A percentile compares a stretch with the other conserved stretches of the same genome.
These are phyloP conservation scores for Ophiostoma triangulosporum DNA, from an alignment of 2,329 filamentous ascomycete species.

Conservation along the genomic window DNA sequence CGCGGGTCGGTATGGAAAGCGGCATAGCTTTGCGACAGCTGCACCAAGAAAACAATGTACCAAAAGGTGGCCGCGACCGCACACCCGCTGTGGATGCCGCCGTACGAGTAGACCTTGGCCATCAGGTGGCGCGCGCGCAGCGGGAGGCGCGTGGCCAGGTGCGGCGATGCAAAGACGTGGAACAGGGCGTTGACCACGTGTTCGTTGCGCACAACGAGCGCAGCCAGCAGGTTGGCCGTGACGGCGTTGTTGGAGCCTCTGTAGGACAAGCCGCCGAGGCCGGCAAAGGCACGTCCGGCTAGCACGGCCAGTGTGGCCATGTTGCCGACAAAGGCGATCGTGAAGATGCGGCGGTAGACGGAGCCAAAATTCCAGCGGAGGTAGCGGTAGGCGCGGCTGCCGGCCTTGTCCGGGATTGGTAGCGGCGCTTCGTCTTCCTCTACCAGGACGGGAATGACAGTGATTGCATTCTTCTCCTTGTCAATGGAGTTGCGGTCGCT, in stretches of 20 bases:
- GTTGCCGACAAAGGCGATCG: constrained; percentile 26
- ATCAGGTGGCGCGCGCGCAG: constrained; percentile 30
- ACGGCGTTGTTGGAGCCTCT: constrained; percentile 16
- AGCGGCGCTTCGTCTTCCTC: not conserved
- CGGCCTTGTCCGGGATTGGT: not conserved
- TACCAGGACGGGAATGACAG: not conserved
- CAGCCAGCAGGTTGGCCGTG: constrained; percentile 29
- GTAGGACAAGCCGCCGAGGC: constrained; percentile 10
- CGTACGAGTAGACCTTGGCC: constrained; percentile 40
- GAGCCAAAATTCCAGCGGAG: constrained; percentile 20
- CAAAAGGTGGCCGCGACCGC: constrained; percentile 34
- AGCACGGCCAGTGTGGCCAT: constrained; percentile 16
- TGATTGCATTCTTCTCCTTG: not conserved
- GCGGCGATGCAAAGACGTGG: constrained; percentile 23
- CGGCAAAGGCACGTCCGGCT: constrained; percentile 3
- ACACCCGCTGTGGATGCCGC: constrained; percentile 40
- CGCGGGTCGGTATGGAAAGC: not conserved
- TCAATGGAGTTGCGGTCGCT: not conserved
- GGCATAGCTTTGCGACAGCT: constrained; percentile 19
- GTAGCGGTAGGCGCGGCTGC: constrained; percentile 2
- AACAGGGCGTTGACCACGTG: constrained; percentile 39
- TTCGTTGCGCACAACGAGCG: constrained; percentile 36
- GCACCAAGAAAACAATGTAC: constrained; percentile 27
- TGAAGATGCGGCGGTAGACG: constrained; percentile 29
- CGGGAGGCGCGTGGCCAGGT: constrained; percentile 17